Conservation (phyloP, 1,284 basidiomycete genomes). For the Exobasidium cylindrosporum region DNA sequence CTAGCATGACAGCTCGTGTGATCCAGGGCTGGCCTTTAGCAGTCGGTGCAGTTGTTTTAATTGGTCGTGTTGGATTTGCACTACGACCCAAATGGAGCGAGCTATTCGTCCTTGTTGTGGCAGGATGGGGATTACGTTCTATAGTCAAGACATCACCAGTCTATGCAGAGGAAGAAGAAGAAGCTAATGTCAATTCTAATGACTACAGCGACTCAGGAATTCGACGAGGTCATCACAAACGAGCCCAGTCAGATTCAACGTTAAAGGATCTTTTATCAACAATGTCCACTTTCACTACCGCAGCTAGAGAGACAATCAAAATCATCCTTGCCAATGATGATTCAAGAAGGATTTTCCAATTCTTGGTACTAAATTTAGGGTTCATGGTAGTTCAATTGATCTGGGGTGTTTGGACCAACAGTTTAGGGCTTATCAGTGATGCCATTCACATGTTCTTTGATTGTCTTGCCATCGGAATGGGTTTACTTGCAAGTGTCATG, state of each 20-base stretch:
- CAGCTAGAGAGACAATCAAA: constrained; percentile 61
- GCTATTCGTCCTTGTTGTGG: constrained; percentile 26
- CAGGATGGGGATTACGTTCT: constrained; percentile 38
- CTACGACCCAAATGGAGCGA: constrained; percentile 28
- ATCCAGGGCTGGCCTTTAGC: constrained; percentile 50
- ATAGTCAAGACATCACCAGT: constrained; percentile 46
- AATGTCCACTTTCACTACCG: constrained; percentile 18
- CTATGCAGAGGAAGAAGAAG: constrained; percentile 12
- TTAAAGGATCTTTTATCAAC: constrained; percentile 29
- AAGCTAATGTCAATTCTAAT: not conserved
- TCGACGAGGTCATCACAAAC: not conserved
- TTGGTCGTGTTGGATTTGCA: constrained; percentile 47
- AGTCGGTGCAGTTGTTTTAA: constrained; percentile 31
- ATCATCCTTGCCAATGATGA: constrained; percentile 85
- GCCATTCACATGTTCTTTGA: constrained; percentile 99
- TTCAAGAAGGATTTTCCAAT: constrained; percentile 93
- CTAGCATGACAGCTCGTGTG: constrained; percentile 33
- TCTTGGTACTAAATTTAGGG: constrained; percentile 86
- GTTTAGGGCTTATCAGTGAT: constrained; percentile 91
- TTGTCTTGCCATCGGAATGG: constrained; percentile 94
- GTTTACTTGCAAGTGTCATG: constrained; percentile 93
- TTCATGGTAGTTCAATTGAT: constrained; percentile 74
- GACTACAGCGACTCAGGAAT: not conserved
- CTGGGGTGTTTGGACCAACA: constrained; percentile 91
- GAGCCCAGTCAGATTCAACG: constrained; percentile 24